phyloP scores from a whole-genome alignment of 257 asterid genomes.

The Plantago ovata region DNA sequence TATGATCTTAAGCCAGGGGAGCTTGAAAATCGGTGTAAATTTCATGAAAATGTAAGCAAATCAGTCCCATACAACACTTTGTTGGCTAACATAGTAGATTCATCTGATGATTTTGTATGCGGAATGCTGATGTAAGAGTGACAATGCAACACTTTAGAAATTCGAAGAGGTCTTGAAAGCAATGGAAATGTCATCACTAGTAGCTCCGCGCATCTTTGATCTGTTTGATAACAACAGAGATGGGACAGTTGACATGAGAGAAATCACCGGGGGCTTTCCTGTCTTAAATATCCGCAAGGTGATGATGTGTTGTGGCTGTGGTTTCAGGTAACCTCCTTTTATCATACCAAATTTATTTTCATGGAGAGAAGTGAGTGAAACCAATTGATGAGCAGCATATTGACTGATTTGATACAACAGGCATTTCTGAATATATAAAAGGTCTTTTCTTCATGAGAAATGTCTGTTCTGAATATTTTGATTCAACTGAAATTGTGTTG shows the following conservation, averaged over 20 bases:
- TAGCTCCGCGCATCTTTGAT: constrained; percentile 72
- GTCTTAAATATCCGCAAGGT: constrained; percentile 80
- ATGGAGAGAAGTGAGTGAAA: neutral
- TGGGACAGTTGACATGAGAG: constrained; percentile 83
- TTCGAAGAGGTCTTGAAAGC: constrained; percentile 78
- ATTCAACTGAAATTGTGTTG: too few species aligned
- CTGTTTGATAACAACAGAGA: constrained; percentile 76
- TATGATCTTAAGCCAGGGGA: constrained; percentile 85
- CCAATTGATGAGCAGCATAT: too few species aligned
- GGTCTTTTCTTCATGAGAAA: too few species aligned
- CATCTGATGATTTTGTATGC: neutral
- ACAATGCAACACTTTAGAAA: constrained; percentile 59
- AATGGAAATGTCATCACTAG: constrained; percentile 66
- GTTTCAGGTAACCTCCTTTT: constrained; percentile 57
- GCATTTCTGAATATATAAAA: too few species aligned
- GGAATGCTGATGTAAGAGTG: constrained; percentile 57
- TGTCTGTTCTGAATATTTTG: too few species aligned
- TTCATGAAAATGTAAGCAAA: constrained; percentile 63
- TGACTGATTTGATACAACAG: too few species aligned
- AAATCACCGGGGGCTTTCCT: constrained; percentile 70
- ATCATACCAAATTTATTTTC: neutral
- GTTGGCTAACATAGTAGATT: neutral
- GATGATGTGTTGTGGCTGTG: constrained; percentile 84
- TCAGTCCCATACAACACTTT: neutral
- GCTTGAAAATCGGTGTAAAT: constrained; percentile 47